A percentile compares a stretch with the other conserved stretches of the same genome.
Evolutionary conservation across 2,329 filamentous ascomycete genomes (phyloP).

Genomic region (Hypoxylon sp.): DNA sequence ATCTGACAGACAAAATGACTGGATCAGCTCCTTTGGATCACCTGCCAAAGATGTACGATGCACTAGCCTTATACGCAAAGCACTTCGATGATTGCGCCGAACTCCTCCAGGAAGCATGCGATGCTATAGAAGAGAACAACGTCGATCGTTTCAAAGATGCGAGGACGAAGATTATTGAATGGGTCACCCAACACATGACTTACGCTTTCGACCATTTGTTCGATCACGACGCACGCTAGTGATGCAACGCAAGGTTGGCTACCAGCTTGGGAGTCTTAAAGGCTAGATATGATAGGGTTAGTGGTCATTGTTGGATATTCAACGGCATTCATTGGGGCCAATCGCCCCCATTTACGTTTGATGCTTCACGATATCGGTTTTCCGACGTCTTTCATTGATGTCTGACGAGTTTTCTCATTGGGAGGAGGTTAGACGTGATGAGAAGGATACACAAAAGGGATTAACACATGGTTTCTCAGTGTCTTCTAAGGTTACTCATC

Average conservation of each 20-base stretch:
- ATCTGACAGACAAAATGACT: conserved; percentile 2
- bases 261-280: neutral
- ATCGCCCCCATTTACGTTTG: neutral
- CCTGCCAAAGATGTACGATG: neutral
- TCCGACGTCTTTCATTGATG: neutral
- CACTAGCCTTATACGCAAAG: neutral
- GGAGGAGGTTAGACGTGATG: neutral
- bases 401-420: neutral
- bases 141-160: neutral
- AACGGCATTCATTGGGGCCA: neutral
- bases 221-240: neutral
- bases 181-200: neutral
- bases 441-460: too few species aligned
- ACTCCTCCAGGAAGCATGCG: neutral
- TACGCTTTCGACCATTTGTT: neutral
- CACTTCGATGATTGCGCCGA: neutral
- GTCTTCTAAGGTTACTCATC: neutral
- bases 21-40: neutral
- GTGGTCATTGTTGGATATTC: neutral
- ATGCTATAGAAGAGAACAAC: neutral
- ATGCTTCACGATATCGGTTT: neutral
- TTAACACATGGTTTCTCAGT: too few species aligned
- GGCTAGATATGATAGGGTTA: neutral
- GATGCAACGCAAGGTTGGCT: neutral
- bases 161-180: neutral